Conservation (phyloP, 2,329 filamentous ascomycete species). For the Fusarium musae region DNA sequence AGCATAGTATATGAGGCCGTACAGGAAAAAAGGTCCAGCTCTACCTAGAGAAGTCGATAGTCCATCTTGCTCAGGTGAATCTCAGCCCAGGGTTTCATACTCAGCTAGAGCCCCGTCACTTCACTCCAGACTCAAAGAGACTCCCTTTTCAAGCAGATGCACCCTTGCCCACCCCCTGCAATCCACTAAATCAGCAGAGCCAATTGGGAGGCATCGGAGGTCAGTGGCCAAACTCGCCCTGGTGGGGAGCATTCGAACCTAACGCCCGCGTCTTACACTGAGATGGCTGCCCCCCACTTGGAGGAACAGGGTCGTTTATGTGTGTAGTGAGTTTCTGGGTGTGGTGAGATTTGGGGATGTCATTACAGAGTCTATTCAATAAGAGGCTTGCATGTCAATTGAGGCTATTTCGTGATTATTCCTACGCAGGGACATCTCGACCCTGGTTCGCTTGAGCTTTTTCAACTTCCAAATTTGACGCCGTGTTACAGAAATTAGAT, state of each 20-base stretch:
- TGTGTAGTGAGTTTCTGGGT: conserved; percentile 3
- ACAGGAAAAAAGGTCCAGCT: conserved; percentile 15
- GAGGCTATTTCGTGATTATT: conserved; percentile 9
- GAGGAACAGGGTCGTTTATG: conserved; percentile 16
- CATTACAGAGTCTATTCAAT: conserved; percentile 23
- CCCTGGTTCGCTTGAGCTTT: conserved; percentile 7
- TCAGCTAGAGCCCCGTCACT: conserved; percentile 10
- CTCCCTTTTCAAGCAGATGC: conserved; percentile 27
- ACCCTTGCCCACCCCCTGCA: conserved; percentile 23
- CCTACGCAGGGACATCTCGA: neutral
- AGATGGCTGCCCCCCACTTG: conserved; percentile 38
- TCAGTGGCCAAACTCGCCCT: conserved; percentile 31
- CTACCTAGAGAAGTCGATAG: neutral
- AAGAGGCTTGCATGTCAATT: conserved; percentile 13
- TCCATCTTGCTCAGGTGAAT: neutral
- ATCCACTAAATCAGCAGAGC: conserved; percentile 13
- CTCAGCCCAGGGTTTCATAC: conserved; percentile 8
- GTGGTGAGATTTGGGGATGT: conserved; percentile 16
- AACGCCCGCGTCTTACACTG: conserved; percentile 37
- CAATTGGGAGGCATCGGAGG: conserved; percentile 25
- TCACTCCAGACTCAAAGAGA: neutral
- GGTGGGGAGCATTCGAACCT: conserved; percentile 28
- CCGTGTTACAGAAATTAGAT: conserved; percentile 16
- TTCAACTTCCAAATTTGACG: conserved; percentile 1
- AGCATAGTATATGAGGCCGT: conserved; percentile 32